Evolutionary conservation across 768 basidiomycete genomes (phyloP), one percentile per base, ranked within the genome.

Genomic region (Piloderma croceum): DNA sequence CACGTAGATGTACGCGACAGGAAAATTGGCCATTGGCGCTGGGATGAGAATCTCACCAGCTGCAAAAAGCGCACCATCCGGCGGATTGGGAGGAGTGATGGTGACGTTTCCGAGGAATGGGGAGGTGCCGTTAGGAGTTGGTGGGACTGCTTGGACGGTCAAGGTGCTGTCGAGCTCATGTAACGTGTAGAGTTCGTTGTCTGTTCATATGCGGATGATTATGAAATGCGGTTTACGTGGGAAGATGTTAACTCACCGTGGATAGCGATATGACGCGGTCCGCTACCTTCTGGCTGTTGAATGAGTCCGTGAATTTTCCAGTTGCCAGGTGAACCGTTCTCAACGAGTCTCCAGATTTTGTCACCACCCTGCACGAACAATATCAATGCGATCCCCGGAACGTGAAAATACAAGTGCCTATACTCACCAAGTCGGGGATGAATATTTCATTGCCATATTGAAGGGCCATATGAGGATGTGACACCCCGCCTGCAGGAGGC

Each of bases 41-140:
- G 82, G 75, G 44, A 83, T 73, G 33, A 83, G 69, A 48, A 85
- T 73, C 49, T 84, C 83, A 7, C 66, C 81, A 1, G 73, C 81
- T 7, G 73, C 53, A 52, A 71, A 80, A 45, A 51, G 40, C 24
- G 70, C 49, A 46, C 58, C 43, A 47, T 67, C 34, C 20, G 68
- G 62, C 58, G 58, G 52, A 57, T 67, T 58, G 0, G 62, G 62
- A 17, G 71, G 68, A 17, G 76, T 47, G 53, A 74, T 77, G 17
- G 73, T 71, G 20, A 69, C 67, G 27, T 60, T 70, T 2, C 72
- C 69, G 42, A 79, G 61, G 42, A 76, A 69, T 36, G 70, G 68
- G 12, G 73, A 68, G 11, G 72, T 69, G 42, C 69, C 69, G 44
- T 75, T 74, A 11, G 73, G 74, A 18, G 61, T 67, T 0, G 62